Evolutionary conservation across 768 basidiomycete genomes (phyloP), one percentile per base, ranked within the genome.

Genomic region (Calvatia gigantea): DNA sequence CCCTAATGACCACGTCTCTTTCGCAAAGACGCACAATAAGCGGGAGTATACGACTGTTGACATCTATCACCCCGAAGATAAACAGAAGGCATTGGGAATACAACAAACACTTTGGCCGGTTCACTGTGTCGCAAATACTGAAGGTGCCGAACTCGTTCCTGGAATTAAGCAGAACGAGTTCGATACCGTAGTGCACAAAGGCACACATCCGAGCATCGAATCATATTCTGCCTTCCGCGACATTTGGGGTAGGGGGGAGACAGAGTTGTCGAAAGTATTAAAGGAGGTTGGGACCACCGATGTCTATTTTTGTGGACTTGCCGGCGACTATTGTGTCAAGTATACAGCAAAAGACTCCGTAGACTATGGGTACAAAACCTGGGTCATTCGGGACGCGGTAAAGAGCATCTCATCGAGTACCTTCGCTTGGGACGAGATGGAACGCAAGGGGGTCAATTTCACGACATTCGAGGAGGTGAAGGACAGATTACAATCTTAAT

Each of bases 171-270:
- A 69, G 25, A 65, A 65, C 32, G 64, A 64, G 38, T 68, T 78
- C 41, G 76, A 80, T 33, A 68, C 72, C 8, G 68, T 83, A 35
- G 66, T 80, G 14, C 67, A 69, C 54, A 85, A 86, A 72, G 89
- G 87, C 37, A 73, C 66, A 4, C 71, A 90, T 57, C 66, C 66
- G 1, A 74, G 72, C 29, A 75, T 91, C 60, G 91, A 94, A 65
- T 84, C 84, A 39, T 94, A 94, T 64, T 89, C 87, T n/a, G 90
- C 86, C 1, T 93, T 93, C 63, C 76, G 73, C 44, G 83, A 86
- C 61, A 76, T 80, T 39, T 80, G 82, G 74, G 74, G 73, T 23
- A 70, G 73, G 53, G 58, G 71, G 48, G 65, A 71, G 54, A 84
- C 82, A 7, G 73, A 75, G 6, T 76, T 87, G n/a, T 74, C 75